Conservation (phyloP, 352 stramenopile species). For the Phytophthora uliginosa region DNA sequence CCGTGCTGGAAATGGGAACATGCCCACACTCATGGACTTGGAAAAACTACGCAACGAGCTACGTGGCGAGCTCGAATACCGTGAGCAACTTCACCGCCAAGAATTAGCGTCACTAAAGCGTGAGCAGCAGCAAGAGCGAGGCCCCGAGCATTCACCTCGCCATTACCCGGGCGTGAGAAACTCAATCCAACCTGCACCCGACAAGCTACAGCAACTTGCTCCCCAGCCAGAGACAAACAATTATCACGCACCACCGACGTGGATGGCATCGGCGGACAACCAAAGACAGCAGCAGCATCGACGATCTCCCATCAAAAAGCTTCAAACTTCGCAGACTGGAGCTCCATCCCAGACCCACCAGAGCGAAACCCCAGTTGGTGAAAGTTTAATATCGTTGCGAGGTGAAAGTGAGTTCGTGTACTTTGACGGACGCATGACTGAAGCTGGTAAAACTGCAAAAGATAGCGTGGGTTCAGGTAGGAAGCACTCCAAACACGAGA, state of each 20-base stretch:
- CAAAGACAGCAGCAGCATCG: neutral
- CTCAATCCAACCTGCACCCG: slow-evolving; percentile 5
- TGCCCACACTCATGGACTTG: slow-evolving; percentile 59
- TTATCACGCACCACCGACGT: neutral
- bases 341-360: neutral
- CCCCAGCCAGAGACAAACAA: neutral
- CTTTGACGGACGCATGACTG: slow-evolving; percentile 45
- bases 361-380: slow-evolving; percentile 2
- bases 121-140: slow-evolving; percentile 29
- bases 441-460: neutral
- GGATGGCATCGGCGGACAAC: neutral
- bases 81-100: slow-evolving; percentile 56
- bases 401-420: slow-evolving; percentile 74
- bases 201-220: neutral
- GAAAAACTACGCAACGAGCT: slow-evolving; percentile 66
- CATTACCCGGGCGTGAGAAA: slow-evolving; percentile 9
- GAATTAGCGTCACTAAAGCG: slow-evolving; percentile 51
- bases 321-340: neutral
- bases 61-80: slow-evolving; percentile 58
- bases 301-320: neutral
- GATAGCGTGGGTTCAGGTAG: neutral
- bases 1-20: slow-evolving; percentile 12
- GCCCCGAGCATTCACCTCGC: slow-evolving; percentile 4
- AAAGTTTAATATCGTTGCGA: slow-evolving; percentile 38
- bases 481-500: neutral